phyloP scores from a whole-genome alignment of 306 rosid genomes.

The Lupinus albus region DNA sequence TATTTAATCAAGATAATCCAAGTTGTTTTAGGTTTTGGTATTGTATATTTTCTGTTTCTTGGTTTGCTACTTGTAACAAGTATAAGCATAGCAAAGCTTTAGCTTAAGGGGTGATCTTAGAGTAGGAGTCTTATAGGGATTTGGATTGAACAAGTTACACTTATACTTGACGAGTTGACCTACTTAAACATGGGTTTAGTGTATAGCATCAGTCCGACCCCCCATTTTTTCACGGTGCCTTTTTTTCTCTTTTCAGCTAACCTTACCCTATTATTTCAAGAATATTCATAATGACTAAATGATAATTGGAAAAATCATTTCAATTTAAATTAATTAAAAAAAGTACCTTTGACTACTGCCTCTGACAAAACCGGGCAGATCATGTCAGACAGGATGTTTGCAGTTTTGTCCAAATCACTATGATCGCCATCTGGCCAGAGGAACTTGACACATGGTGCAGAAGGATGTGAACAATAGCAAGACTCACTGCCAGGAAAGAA shows the following conservation, averaged over 20 bases:
- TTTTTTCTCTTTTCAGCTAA: conserved; percentile 20
- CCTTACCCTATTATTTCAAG: not conserved
- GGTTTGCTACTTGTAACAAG: not conserved
- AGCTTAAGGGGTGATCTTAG: not conserved
- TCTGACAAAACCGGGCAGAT: conserved; percentile 72
- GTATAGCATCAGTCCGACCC: not conserved
- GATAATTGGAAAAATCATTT: not conserved
- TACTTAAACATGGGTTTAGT: not conserved
- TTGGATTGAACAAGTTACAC: not conserved
- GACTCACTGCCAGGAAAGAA: conserved; percentile 67
- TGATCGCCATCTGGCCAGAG: conserved; percentile 43
- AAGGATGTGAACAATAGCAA: conserved; percentile 52
- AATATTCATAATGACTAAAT: conserved; percentile 6
- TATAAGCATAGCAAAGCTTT: not conserved
- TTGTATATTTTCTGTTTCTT: not conserved
- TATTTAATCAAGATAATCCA: not conserved
- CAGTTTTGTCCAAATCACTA: conserved; percentile 48
- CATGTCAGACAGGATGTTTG: conserved; percentile 53
- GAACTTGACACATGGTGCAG: conserved; percentile 70
- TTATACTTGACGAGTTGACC: not conserved
- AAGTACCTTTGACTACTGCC: conserved; percentile 79
- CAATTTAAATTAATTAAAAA: conserved; percentile 5
- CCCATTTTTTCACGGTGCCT: too few species aligned
- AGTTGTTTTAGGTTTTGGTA: not conserved
- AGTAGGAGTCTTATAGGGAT: not conserved